Conservation (phyloP, 1,284 basidiomycete genomes). For the Taiwanofungus camphoratus region DNA sequence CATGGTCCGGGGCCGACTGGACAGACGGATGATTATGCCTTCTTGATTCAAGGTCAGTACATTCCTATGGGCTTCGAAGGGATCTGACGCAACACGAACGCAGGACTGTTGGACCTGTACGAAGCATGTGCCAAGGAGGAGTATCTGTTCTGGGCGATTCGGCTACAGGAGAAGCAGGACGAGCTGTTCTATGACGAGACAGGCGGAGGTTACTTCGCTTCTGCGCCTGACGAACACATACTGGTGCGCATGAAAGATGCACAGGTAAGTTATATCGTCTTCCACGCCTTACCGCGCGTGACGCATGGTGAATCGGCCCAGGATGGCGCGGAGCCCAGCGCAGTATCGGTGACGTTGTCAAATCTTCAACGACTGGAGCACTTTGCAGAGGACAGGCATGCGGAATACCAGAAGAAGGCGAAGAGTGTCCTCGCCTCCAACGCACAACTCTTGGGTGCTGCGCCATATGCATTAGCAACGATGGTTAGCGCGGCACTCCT, state of each 20-base stretch:
- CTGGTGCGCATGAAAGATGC: conserved; percentile 38
- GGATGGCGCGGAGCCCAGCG: conserved; percentile 41
- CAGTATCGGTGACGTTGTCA: conserved; percentile 31
- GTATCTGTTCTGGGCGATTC: conserved; percentile 30
- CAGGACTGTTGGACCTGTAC: conserved; percentile 32
- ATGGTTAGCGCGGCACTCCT: conserved; percentile 22
- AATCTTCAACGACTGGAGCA: conserved; percentile 35
- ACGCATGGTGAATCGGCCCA: conserved; percentile 10
- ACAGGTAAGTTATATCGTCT: conserved; percentile 16
- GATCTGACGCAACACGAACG: neutral
- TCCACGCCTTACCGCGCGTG: neutral
- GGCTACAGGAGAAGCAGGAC: conserved; percentile 36
- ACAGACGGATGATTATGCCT: conserved; percentile 27
- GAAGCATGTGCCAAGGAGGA: conserved; percentile 33
- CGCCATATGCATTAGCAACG: conserved; percentile 21
- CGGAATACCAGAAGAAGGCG: conserved; percentile 27
- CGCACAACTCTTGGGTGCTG: conserved; percentile 21
- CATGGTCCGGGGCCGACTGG: conserved; percentile 23
- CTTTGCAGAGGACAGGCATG: conserved; percentile 27
- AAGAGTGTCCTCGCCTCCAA: conserved; percentile 24
- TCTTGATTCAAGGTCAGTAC: conserved; percentile 24
- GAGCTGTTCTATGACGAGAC: conserved; percentile 37
- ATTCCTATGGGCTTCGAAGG: too few relatives aligned
- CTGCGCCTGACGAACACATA: conserved; percentile 34
- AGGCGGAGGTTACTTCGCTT: conserved; percentile 37